Conservation (phyloP, 352 stramenopile genomes). For the Lagenidium giganteum region DNA sequence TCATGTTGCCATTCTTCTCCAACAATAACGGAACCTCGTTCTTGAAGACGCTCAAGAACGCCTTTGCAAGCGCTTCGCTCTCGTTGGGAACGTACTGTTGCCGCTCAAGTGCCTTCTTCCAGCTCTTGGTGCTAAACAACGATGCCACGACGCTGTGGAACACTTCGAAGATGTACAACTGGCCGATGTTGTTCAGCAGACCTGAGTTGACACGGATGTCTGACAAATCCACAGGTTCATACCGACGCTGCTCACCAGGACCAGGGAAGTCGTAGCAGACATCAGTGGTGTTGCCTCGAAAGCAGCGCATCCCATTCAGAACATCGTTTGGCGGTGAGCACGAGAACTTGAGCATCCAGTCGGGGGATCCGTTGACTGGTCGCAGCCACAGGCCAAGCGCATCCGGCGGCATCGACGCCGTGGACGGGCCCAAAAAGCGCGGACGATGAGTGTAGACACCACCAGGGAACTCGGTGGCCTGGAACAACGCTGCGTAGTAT, state of each 20-base stretch:
- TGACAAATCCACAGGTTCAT: conserved; percentile 12
- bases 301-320: conserved; percentile 20
- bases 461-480: conserved; percentile 29
- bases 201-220: conserved; percentile 9
- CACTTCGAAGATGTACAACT: conserved; percentile 20
- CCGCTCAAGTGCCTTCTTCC: conserved; percentile 22
- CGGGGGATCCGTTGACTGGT: conserved; percentile 13
- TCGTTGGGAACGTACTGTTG: conserved; percentile 12
- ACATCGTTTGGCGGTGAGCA: conserved; percentile 14
- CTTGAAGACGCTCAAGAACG: conserved; percentile 16
- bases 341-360: conserved; percentile 20
- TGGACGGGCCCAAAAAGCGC: conserved; percentile 5
- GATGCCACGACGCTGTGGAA: conserved; percentile 24
- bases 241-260: conserved; percentile 13
- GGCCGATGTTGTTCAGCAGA: conserved; percentile 20
- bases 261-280: conserved; percentile 26
- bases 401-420: conserved; percentile 5
- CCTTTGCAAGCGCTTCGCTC: conserved; percentile 14
- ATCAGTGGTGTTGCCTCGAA: conserved; percentile 15
- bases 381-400: conserved; percentile 21
- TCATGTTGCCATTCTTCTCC: conserved; percentile 8
- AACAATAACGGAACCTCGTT: conserved; percentile 17
- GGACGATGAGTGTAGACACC: conserved; percentile 18
- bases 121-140: conserved; percentile 24
- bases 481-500: conserved; percentile 31